phyloP scores from a whole-genome alignment of 371 early-diverging fungal species.

The Fennellomyces sp. region DNA sequence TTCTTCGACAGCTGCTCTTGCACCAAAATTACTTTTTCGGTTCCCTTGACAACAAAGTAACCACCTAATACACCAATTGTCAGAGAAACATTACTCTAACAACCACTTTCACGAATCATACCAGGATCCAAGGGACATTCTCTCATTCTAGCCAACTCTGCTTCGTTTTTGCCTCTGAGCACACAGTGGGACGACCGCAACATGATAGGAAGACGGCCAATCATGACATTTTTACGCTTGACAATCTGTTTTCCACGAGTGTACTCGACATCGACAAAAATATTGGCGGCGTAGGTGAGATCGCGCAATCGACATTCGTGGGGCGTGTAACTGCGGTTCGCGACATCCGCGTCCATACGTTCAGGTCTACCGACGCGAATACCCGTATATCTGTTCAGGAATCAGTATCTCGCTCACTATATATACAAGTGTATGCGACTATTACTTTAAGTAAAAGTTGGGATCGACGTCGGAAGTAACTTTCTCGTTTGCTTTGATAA shows the following conservation, averaged over 20 bases:
- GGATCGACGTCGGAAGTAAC: slow-evolving; percentile 99
- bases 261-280: slow-evolving; percentile 98
- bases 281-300: slow-evolving; percentile 96
- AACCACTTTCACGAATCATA: not conserved
- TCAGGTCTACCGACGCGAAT: slow-evolving; percentile 92
- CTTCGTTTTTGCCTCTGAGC: slow-evolving; percentile 76
- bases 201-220: slow-evolving; percentile 99
- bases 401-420: not conserved
- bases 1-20: slow-evolving; percentile 99
- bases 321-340: slow-evolving; percentile 86
- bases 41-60: slow-evolving; percentile 99
- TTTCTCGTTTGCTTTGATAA: slow-evolving; percentile 93
- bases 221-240: slow-evolving; percentile 83
- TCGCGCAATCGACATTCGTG: slow-evolving; percentile 99
- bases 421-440: no score
- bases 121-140: slow-evolving; percentile 99
- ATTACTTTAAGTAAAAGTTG: slow-evolving; percentile 94
- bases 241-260: slow-evolving; percentile 90
- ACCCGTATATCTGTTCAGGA: slow-evolving; percentile 75
- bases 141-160: slow-evolving; percentile 82
- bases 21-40: slow-evolving; percentile 99
- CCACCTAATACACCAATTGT: slow-evolving; percentile 65
- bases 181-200: slow-evolving; percentile 92
- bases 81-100: not conserved
- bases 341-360: slow-evolving; percentile 78